phyloP scores from a whole-genome alignment of 2,329 filamentous ascomycete species.

The Diaporthe destruens region DNA sequence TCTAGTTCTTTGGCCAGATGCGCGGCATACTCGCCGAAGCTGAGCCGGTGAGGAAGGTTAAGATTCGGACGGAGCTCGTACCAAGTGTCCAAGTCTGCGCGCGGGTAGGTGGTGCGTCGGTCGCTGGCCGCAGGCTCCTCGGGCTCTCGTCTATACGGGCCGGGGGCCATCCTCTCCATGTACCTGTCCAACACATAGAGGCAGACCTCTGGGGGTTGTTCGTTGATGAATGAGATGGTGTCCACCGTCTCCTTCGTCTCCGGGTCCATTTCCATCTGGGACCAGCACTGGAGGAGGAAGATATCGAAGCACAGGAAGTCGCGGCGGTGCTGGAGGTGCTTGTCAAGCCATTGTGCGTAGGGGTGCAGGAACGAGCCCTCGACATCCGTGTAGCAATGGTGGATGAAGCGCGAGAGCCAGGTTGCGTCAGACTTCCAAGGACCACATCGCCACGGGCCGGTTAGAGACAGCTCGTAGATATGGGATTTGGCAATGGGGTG shows the following conservation, averaged over 20 bases:
- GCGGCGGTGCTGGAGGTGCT: background rate
- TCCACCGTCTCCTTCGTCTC: background rate
- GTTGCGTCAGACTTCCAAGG: background rate
- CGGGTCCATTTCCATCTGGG: background rate
- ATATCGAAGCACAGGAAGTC: conserved; percentile 8
- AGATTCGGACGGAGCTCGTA: background rate
- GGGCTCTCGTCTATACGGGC: too few relatives aligned
- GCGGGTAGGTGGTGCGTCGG: too few relatives aligned
- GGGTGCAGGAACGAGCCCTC: background rate
- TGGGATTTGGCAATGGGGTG: too few relatives aligned
- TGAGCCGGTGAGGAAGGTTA: background rate
- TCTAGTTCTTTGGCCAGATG: background rate
- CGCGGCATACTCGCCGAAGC: background rate
- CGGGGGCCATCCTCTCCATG: background rate
- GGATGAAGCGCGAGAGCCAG: conserved; percentile 13
- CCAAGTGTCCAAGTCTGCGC: background rate
- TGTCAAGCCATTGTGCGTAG: background rate
- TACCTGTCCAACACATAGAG: background rate
- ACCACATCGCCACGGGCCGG: background rate
- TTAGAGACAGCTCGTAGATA: background rate
- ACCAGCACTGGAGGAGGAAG: conserved; percentile 19
- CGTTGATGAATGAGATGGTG: background rate
- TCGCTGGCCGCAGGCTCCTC: background rate
- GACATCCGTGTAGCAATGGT: background rate
- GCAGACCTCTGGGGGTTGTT: background rate